phyloP scores from a whole-genome alignment of 148 eudicot genomes.

The Vaccinium vitisidaea region DNA sequence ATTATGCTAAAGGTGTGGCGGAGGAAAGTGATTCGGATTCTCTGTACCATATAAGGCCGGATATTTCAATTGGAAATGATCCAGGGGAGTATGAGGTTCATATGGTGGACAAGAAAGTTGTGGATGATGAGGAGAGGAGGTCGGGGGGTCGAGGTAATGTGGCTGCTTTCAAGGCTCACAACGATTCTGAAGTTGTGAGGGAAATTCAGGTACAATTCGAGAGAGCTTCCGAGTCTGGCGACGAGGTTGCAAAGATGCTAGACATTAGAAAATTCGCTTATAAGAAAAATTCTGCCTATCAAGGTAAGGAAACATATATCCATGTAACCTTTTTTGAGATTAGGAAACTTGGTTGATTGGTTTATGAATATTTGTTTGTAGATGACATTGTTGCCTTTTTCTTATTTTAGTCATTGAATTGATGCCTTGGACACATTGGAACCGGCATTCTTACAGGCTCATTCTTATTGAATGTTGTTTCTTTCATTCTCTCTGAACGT shows the following conservation, averaged over 20 bases:
- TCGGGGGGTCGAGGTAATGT: conserved; percentile 38
- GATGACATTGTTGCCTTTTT: background rate
- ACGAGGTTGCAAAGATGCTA: conserved; percentile 67
- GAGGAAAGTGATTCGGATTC: conserved; percentile 29
- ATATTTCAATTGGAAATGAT: conserved; percentile 34
- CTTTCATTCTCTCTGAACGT: conserved; percentile 8
- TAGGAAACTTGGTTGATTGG: background rate
- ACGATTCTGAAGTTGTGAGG: conserved; percentile 58
- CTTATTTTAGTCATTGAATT: background rate
- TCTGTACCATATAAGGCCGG: conserved; percentile 32
- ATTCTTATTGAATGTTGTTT: background rate
- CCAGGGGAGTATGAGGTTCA: conserved; percentile 80
- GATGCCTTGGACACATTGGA: background rate
- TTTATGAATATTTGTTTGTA: background rate
- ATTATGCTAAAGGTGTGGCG: conserved; percentile 33
- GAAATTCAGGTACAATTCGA: conserved; percentile 88
- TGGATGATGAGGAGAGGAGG: conserved; percentile 39
- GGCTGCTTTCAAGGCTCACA: conserved; percentile 40
- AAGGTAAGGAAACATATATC: conserved; percentile 40
- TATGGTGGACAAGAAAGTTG: conserved; percentile 91
- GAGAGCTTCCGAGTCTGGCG: conserved; percentile 73
- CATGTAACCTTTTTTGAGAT: conserved; percentile 1
- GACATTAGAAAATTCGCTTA: conserved; percentile 75
- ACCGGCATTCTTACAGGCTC: too few species aligned
- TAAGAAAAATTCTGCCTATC: conserved; percentile 60